These are phyloP conservation scores for Corchorus capsularis DNA, from an alignment of 345 rosid species.

Conservation along the genomic window DNA sequence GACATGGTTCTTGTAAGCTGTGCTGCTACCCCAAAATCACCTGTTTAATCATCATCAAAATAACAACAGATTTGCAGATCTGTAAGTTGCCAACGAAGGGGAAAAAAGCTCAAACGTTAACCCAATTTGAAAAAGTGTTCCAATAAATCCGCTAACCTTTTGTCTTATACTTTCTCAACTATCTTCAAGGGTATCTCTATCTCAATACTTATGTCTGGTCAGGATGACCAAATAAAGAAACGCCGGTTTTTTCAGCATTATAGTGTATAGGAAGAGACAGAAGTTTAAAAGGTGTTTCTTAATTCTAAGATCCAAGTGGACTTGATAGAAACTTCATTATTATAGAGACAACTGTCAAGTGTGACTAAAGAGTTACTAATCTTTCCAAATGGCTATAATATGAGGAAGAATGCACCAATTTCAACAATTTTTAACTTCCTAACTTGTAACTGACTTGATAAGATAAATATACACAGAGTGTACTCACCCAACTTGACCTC, in stretches of 20 bases:
- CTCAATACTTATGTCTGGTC: not conserved
- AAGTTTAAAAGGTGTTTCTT: not conserved
- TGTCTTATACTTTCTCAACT: not conserved
- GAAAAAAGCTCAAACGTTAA: not conserved
- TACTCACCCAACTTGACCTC: constrained; percentile 98
- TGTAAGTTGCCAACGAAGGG: not conserved
- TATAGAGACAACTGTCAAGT: not conserved
- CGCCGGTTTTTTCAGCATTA: not conserved
- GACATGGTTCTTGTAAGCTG: constrained; percentile 99
- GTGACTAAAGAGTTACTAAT: not conserved
- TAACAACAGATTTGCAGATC: constrained; percentile 11
- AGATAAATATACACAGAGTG: constrained; percentile 5
- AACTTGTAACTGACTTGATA: not conserved
- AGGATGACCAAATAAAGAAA: not conserved
- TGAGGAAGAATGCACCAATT: not conserved
- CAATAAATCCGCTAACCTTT: not conserved
- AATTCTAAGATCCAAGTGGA: not conserved
- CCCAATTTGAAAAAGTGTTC: not conserved
- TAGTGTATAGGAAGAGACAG: not conserved
- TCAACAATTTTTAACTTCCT: constrained; percentile 1
- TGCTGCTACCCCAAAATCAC: constrained; percentile 99
- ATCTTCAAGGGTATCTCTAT: constrained; percentile 1
- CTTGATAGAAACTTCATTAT: not conserved
- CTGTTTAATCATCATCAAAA: constrained; percentile 42
- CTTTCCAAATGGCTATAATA: not conserved